Evolutionary conservation across 1,139 yeast genomes (phyloP).

Genomic region (Kodamaea ohmeri): DNA sequence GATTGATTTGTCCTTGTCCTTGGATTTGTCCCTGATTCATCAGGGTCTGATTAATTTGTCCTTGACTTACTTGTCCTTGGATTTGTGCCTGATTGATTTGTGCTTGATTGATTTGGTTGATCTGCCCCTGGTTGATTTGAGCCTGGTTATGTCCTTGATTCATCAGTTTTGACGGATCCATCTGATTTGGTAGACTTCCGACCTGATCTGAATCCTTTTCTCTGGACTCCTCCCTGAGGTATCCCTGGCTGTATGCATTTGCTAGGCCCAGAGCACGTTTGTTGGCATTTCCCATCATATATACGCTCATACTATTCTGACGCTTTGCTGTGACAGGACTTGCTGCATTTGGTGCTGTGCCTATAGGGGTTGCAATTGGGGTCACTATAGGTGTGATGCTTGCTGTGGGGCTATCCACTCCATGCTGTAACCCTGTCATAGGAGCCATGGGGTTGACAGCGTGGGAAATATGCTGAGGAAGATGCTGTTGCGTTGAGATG

Average conservation of each 20-base stretch:
- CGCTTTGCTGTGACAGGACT: conserved; percentile 29
- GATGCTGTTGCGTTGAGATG: conserved; percentile 4
- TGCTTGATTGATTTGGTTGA: not conserved
- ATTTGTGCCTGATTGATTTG: not conserved
- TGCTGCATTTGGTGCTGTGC: conserved; percentile 2
- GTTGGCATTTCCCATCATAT: conserved; percentile 33
- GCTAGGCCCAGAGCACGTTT: conserved; percentile 28
- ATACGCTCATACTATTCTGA: conserved; percentile 40
- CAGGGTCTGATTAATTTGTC: not conserved
- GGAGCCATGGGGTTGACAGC: not conserved
- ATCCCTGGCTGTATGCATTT: not conserved
- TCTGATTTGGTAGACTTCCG: not conserved
- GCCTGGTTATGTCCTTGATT: not conserved
- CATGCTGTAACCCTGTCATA: conserved; percentile 1
- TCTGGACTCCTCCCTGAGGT: too few relatives aligned
- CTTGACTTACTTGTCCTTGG: not conserved
- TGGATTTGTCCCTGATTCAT: not conserved
- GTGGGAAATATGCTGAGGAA: conserved; percentile 2
- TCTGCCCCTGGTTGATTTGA: not conserved
- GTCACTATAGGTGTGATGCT: conserved; percentile 1
- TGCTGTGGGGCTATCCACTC: not conserved
- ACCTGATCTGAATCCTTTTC: not conserved
- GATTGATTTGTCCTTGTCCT: not conserved
- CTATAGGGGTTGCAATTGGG: conserved; percentile 5
- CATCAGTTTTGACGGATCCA: too few relatives aligned